These are phyloP conservation scores for Magnolia kwangsiensis DNA, from an alignment of 164 flowering plant genomes.

Conservation along the genomic window DNA sequence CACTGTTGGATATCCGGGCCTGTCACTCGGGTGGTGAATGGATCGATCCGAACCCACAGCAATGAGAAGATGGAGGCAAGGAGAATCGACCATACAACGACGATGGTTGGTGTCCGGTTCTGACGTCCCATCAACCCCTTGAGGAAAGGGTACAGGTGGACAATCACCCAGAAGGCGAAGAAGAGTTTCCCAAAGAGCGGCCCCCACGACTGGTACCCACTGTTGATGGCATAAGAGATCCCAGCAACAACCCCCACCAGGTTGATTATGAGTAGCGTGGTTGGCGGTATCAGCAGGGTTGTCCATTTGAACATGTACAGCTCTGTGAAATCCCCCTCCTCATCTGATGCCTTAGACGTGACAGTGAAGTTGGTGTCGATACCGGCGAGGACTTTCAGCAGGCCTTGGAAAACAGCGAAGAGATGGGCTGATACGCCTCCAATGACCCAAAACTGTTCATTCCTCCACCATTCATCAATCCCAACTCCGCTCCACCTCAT, in stretches of 20 bases:
- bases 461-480: constrained; percentile 39
- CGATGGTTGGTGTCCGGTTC: constrained; percentile 34
- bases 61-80: constrained; percentile 36
- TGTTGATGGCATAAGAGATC: constrained; percentile 28
- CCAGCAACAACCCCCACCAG: constrained; percentile 32
- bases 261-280: constrained; percentile 32
- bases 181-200: constrained; percentile 35
- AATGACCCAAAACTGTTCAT: constrained; percentile 39
- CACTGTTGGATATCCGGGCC: constrained; percentile 25
- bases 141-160: constrained; percentile 36
- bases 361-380: constrained; percentile 36
- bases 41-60: constrained; percentile 33
- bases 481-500: constrained; percentile 40
- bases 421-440: constrained; percentile 37
- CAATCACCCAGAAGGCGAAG: constrained; percentile 37
- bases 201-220: constrained; percentile 35
- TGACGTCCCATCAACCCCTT: constrained; percentile 37
- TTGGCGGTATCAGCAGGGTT: constrained; percentile 31
- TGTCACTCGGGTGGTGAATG: constrained; percentile 29
- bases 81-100: constrained; percentile 32
- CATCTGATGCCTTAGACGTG: constrained; percentile 35
- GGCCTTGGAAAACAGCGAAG: constrained; percentile 33
- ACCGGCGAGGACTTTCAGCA: constrained; percentile 33
- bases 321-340: constrained; percentile 29
- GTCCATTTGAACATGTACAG: constrained; percentile 37